Evolutionary conservation across 176 grass and related monocot genomes (phyloP).

Genomic region (Saccharum spontaneum): DNA sequence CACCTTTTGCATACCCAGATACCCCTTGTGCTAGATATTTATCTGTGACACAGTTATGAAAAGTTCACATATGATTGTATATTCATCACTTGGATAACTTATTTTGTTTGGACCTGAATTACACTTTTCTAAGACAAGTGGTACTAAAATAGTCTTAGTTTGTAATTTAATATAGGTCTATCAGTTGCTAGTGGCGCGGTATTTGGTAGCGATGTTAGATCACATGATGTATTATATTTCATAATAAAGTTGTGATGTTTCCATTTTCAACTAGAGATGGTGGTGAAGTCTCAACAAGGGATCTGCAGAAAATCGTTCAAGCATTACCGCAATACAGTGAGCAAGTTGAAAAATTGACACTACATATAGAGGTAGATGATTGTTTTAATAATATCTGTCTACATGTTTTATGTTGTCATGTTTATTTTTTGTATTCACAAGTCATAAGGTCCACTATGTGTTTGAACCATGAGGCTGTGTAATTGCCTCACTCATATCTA

Average conservation of each 20-base stretch:
- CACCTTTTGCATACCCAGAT: conserved; percentile 3
- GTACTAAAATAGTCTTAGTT: neutral
- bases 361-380: conserved; percentile 85
- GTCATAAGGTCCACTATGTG: neutral
- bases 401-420: neutral
- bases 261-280: conserved; percentile 75
- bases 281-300: conserved; percentile 88
- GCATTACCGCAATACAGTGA: conserved; percentile 93
- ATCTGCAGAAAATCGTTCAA: conserved; percentile 94
- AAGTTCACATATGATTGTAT: conserved; percentile 1
- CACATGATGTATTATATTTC: neutral
- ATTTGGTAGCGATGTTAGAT: conserved; percentile 22
- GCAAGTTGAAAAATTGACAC: conserved; percentile 84
- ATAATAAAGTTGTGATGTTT: conserved; percentile 31
- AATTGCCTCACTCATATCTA: too few species aligned
- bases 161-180: conserved; percentile 6
- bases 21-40: conserved; percentile 8
- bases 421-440: conserved; percentile 24
- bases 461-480: too few species aligned
- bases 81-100: neutral
- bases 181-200: neutral
- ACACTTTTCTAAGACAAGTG: neutral
- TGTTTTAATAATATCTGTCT: conserved; percentile 21
- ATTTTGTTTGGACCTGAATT: neutral
- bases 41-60: neutral